These are phyloP conservation scores for Metarhizium sp. DNA, from an alignment of 2,329 filamentous ascomycete species.

Conservation along the genomic window DNA sequence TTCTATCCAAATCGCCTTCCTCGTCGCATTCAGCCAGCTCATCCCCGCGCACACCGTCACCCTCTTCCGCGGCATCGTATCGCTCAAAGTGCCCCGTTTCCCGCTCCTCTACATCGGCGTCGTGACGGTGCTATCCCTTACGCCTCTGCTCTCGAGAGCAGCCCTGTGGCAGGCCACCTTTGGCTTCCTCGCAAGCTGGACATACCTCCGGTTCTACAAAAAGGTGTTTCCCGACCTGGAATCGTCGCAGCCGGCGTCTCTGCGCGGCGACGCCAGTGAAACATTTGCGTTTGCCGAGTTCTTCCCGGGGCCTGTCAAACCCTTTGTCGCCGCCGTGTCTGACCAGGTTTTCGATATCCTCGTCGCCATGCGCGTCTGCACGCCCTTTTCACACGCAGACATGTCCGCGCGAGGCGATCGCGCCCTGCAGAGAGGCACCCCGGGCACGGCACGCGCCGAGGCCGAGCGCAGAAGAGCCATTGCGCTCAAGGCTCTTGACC, in stretches of 20 bases:
- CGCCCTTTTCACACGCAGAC: slow-evolving; percentile 75
- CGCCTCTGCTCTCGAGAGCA: slow-evolving; percentile 54
- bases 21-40: slow-evolving; percentile 95
- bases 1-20: slow-evolving; percentile 82
- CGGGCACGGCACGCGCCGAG: slow-evolving; percentile 71
- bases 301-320: slow-evolving; percentile 79
- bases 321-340: slow-evolving; percentile 63
- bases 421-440: slow-evolving; percentile 44
- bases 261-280: slow-evolving; percentile 88
- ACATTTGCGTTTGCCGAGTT: slow-evolving; percentile 95
- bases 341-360: slow-evolving; percentile 66
- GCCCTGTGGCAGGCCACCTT: slow-evolving; percentile 71
- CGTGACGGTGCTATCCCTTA: slow-evolving; percentile 54
- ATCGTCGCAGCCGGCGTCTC: slow-evolving; percentile 46
- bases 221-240: slow-evolving; percentile 60
- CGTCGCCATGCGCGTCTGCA: slow-evolving; percentile 68
- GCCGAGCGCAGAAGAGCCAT: slow-evolving; percentile 83
- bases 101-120: slow-evolving; percentile 66
- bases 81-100: slow-evolving; percentile 70
- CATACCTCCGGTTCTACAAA: slow-evolving; percentile 94
- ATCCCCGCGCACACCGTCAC: slow-evolving; percentile 95
- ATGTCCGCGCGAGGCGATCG: slow-evolving; percentile 62
- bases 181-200: slow-evolving; percentile 84
- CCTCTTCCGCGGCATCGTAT: slow-evolving; percentile 78
- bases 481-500: slow-evolving; percentile 84